Conservation (phyloP, 1,284 basidiomycete species). For the Trichosporon ovoides region DNA sequence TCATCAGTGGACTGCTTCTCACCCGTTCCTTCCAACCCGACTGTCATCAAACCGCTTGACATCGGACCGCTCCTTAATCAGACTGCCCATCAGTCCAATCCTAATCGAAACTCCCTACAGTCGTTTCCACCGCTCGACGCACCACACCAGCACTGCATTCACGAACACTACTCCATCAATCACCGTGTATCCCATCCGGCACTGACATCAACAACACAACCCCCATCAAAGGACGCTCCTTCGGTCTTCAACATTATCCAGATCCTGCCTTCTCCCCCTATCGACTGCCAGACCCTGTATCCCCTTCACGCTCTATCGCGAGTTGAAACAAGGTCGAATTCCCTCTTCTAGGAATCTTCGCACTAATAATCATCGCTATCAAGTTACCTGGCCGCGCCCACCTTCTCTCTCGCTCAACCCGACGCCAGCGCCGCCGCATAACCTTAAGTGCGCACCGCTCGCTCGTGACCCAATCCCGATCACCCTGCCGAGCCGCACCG, state of each 20-base stretch:
- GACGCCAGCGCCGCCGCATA: constrained; percentile 2
- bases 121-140: too few species aligned
- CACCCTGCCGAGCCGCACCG: neutral
- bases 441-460: constrained; percentile 5
- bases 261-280: neutral
- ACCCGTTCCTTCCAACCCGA: too few species aligned
- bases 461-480: neutral
- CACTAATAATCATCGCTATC: neutral
- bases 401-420: constrained; percentile 1
- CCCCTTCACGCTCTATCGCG: neutral
- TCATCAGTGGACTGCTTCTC: too few species aligned
- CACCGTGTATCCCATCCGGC: neutral
- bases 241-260: neutral
- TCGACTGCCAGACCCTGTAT: neutral
- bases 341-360: constrained; percentile 1
- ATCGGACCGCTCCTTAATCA: too few species aligned
- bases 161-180: neutral
- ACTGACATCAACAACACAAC: neutral
- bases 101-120: too few species aligned
- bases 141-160: neutral
- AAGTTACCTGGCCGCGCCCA: neutral
- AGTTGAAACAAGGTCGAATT: constrained; percentile 7
- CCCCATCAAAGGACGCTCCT: neutral
- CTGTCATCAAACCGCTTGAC: too few species aligned
- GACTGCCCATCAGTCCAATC: too few species aligned